Evolutionary conservation across 2,329 filamentous ascomycete genomes (phyloP), one percentile per base, ranked within the genome.

Genomic region (Claviceps digitariae): DNA sequence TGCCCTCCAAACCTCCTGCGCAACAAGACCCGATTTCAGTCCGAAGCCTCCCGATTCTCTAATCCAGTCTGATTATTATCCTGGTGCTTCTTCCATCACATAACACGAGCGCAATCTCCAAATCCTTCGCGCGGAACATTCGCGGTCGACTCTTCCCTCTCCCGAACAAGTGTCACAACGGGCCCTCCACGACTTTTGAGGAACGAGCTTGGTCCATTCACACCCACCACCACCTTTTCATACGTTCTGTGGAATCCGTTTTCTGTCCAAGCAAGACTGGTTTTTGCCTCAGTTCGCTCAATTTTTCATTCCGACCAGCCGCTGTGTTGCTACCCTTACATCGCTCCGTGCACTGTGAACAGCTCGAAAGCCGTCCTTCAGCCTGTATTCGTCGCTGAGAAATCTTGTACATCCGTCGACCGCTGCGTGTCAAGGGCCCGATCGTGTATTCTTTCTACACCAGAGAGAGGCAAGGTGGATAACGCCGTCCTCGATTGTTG

Each of bases 111-210:
- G 55, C 54, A 52, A 50, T 34, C 44, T 52, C 51, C 58, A 55
- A 52, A 57, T 54, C 52, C 54, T 55, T 53, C 57, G 60, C 64
- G 57, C 62, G 58, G 54, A 61, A 61, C 59, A 51, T 56, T 58
- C 58, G 58, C 58, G 57, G 56, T 55, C 58, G 58, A 59, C 40
- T 20, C 50, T 44, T 50, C 21, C 5, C 36, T 23, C 23, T n/a
- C 25, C 25, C 48, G n/a, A 36, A 36, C 2, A 43, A 43, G 61
- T 58, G 54, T 60, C 58, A 54, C 60, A 59, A 62, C 59, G 59
- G 60, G 61, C 59, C 57, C 63, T 59, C 55, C 64, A 61, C 63
- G 57, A 62, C 62, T 63, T 63, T 59, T 62, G 58, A 63, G 64
- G 62, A 63, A 58, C 57, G 56, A 60, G 61, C 58, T 58, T 41